Conservation (phyloP, 2,329 filamentous ascomycete genomes). For the Chalaropsis ovoidea region DNA sequence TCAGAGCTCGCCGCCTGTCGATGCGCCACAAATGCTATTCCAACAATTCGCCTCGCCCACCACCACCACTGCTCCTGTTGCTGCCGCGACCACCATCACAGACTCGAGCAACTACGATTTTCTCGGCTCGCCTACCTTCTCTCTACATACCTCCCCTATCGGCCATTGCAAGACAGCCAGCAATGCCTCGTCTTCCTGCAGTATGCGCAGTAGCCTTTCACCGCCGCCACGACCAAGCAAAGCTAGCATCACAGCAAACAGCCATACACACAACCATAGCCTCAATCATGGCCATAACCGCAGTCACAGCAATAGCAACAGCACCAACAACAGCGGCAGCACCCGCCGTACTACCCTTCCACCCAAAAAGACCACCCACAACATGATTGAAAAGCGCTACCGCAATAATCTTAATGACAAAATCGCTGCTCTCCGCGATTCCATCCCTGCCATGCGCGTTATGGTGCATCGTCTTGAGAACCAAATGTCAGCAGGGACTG, state of each 20-base stretch:
- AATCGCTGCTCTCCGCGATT: constrained; percentile 64
- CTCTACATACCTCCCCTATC: background rate
- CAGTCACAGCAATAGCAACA: background rate
- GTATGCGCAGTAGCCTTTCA: constrained; percentile 19
- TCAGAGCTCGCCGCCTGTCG: constrained; percentile 19
- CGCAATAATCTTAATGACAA: constrained; percentile 77
- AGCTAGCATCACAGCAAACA: background rate
- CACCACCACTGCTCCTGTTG: background rate
- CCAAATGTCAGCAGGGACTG: constrained; percentile 25
- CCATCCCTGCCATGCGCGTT: constrained; percentile 44
- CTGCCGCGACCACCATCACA: background rate
- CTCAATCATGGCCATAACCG: background rate
- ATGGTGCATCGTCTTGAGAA: constrained; percentile 27
- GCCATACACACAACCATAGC: background rate
- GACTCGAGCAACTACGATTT: constrained; percentile 16
- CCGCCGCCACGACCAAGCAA: constrained; percentile 10
- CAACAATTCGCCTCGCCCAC: constrained; percentile 11
- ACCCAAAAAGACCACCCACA: constrained; percentile 70
- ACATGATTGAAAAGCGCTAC: constrained; percentile 78
- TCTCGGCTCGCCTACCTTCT: constrained; percentile 22
- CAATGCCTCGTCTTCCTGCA: constrained; percentile 6
- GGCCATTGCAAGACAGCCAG: constrained; percentile 22
- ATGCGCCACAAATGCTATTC: constrained; percentile 19
- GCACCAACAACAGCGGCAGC: background rate
- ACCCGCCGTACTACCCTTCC: constrained; percentile 22